A percentile compares a stretch with the other conserved stretches of the same genome.
Conservation (phyloP, 2,329 filamentous ascomycete species). For the Claviceps humidiphila region DNA sequence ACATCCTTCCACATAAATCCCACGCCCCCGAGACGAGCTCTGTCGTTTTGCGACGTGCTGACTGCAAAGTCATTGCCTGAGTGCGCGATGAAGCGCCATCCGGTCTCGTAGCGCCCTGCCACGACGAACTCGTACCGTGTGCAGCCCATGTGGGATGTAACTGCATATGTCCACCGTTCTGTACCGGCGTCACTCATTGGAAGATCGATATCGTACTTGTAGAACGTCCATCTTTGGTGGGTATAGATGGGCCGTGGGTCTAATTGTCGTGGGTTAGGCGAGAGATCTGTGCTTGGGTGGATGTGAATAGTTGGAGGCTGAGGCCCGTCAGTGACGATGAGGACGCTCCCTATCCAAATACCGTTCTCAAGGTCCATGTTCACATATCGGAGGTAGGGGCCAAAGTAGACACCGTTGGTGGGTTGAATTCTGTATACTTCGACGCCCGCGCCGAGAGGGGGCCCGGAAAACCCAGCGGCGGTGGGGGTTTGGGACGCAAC, state of each 20-base stretch:
- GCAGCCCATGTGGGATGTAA: constrained; percentile 91
- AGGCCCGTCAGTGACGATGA: constrained; percentile 80
- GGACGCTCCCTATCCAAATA: constrained; percentile 82
- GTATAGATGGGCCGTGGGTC: constrained; percentile 70
- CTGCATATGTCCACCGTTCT: constrained; percentile 91
- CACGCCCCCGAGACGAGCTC: constrained; percentile 72
- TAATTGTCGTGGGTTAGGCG: constrained; percentile 81
- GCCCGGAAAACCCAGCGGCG: constrained; percentile 71
- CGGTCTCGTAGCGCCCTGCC: constrained; percentile 76
- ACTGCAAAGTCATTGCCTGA: constrained; percentile 93
- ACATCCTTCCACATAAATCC: constrained; percentile 99
- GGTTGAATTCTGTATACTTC: constrained; percentile 89
- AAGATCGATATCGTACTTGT: constrained; percentile 83
- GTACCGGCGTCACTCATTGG: constrained; percentile 75
- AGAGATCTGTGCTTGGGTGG: constrained; percentile 79
- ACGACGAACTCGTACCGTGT: constrained; percentile 97
- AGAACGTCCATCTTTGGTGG: constrained; percentile 91
- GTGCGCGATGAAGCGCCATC: constrained; percentile 91
- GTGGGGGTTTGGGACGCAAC: constrained; percentile 64
- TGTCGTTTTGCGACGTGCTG: constrained; percentile 73
- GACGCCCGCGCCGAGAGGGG: constrained; percentile 77
- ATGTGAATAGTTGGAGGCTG: constrained; percentile 95
- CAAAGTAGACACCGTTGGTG: constrained; percentile 96
- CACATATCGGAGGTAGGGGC: constrained; percentile 85
- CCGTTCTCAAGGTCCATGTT: constrained; percentile 95